These are phyloP conservation scores for Nemania bipapillata DNA, from an alignment of 2,329 filamentous ascomycete species.

Conservation along the genomic window DNA sequence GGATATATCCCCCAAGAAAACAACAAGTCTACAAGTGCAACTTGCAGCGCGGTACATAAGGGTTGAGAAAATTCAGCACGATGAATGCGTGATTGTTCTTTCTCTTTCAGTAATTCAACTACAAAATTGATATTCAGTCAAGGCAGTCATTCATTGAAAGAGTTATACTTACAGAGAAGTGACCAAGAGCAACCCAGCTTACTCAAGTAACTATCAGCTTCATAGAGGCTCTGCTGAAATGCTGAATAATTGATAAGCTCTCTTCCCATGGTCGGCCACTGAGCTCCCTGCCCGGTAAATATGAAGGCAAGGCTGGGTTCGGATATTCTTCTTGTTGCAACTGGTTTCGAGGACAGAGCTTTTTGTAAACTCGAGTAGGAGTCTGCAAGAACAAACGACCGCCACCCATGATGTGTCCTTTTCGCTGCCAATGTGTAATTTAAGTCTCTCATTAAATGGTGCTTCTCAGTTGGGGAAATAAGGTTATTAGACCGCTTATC, in stretches of 20 bases:
- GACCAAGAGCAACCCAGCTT: conserved; percentile 27
- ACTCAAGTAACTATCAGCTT: conserved; percentile 27
- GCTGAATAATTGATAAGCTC: conserved; percentile 38
- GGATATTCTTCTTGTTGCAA: conserved; percentile 13
- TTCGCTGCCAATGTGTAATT: conserved; percentile 34
- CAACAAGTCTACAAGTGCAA: conserved; percentile 53
- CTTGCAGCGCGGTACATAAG: conserved; percentile 50
- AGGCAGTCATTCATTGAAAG: background rate
- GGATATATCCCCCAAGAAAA: conserved; percentile 48
- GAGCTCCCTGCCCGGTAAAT: conserved; percentile 61
- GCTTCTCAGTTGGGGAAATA: background rate
- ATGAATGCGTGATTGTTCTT: conserved; percentile 27
- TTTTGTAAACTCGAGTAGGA: conserved; percentile 13
- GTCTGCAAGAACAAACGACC: conserved; percentile 23
- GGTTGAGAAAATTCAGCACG: conserved; percentile 36
- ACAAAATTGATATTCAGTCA: conserved; percentile 8
- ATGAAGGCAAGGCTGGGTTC: conserved; percentile 44
- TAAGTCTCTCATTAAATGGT: conserved; percentile 19
- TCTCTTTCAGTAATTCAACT: conserved; percentile 35
- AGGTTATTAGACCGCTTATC: background rate
- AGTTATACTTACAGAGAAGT: conserved; percentile 20
- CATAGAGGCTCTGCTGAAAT: conserved; percentile 29
- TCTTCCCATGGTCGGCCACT: conserved; percentile 58
- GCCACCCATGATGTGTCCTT: conserved; percentile 34
- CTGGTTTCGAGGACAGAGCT: conserved; percentile 16